Conservation (phyloP, 148 eudicot genomes). For the Spergularia bocconei region DNA sequence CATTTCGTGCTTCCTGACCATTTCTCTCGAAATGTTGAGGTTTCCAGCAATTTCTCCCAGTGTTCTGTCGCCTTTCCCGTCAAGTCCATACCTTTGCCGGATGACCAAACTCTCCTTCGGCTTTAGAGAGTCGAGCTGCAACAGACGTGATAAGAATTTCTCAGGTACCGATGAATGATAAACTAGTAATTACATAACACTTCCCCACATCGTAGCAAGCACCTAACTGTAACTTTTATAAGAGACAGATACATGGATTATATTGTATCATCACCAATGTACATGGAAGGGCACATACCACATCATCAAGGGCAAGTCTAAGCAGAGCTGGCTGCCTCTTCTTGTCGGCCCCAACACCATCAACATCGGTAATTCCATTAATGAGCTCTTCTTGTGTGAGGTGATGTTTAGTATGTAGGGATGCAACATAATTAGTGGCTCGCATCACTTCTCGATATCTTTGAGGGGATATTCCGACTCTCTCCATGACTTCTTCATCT, state of each 20-base stretch:
- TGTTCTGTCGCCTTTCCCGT: conserved; percentile 90
- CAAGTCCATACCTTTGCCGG: conserved; percentile 94
- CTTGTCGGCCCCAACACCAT: conserved; percentile 64
- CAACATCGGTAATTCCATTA: conserved; percentile 57
- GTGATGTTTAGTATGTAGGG: conserved; percentile 56
- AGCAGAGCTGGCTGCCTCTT: conserved; percentile 82
- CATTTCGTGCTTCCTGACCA: conserved; percentile 93
- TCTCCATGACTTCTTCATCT: conserved; percentile 59
- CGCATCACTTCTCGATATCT: conserved; percentile 78
- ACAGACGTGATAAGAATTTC: neutral
- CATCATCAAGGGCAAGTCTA: conserved; percentile 96
- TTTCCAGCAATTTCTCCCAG: conserved; percentile 90
- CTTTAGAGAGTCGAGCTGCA: conserved; percentile 92
- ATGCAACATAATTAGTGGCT: conserved; percentile 58
- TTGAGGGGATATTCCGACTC: conserved; percentile 65
- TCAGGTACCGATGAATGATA: neutral
- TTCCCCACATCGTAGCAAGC: neutral
- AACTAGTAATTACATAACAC: neutral
- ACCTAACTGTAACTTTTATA: neutral
- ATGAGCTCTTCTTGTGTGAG: conserved; percentile 78
- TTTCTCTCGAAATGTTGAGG: conserved; percentile 88
- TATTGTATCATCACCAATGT: neutral
- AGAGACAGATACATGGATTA: neutral
- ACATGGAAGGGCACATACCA: conserved; percentile 42
- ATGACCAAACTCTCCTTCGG: conserved; percentile 97